Evolutionary conservation across 208 protist species (phyloP).

Genomic region (Leishmania tarentolae): DNA sequence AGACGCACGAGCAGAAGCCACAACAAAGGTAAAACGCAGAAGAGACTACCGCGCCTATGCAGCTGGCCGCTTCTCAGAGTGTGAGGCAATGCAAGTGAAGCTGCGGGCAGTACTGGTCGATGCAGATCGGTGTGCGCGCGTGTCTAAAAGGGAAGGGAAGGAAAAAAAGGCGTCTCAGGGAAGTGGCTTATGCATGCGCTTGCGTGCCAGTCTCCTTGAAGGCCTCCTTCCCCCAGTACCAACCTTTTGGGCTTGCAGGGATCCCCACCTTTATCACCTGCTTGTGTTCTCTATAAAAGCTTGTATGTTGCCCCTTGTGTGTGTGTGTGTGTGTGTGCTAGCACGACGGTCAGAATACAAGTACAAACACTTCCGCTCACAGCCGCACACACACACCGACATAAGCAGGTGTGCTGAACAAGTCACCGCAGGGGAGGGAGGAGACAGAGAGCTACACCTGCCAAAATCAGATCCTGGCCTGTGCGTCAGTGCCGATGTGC

Average conservation of each 20-base stretch:
- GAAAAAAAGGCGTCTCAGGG: neutral
- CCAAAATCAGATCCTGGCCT: neutral
- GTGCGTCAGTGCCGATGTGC: neutral
- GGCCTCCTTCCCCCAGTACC: neutral
- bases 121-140: neutral
- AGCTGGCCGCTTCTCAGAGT: neutral
- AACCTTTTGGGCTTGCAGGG: neutral
- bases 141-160: neutral
- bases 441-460: neutral
- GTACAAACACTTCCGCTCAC: neutral
- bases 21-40: neutral
- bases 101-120: neutral
- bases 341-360: neutral
- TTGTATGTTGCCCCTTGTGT: neutral
- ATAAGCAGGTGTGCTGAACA: neutral
- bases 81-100: neutral
- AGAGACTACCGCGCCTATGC: neutral
- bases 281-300: neutral
- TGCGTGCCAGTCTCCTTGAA: neutral
- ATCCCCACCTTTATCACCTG: neutral
- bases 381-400: neutral
- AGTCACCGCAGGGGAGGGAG: neutral
- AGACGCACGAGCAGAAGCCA: neutral
- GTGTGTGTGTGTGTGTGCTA: neutral
- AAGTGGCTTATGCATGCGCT: neutral